These are phyloP conservation scores for Sporisorium sorghi DNA, from an alignment of 1,284 basidiomycete genomes.

Conservation along the genomic window DNA sequence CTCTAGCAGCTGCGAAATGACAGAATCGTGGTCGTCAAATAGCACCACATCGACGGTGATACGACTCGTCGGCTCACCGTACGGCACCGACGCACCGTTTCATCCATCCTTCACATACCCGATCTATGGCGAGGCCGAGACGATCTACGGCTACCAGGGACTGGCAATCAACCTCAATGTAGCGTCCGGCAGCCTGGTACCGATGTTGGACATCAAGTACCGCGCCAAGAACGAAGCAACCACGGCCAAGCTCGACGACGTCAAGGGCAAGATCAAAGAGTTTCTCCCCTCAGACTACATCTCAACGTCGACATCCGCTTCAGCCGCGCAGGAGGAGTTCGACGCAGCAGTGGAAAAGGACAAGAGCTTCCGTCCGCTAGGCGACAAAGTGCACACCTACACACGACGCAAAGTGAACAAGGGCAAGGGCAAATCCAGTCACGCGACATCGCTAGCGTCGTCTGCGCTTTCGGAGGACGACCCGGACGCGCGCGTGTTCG, in stretches of 20 bases:
- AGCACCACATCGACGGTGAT: constrained; percentile 60
- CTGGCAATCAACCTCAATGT: constrained; percentile 77
- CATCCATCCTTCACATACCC: constrained; percentile 66
- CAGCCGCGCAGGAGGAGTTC: constrained; percentile 73
- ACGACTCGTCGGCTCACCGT: constrained; percentile 51
- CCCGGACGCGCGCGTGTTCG: constrained; percentile 55
- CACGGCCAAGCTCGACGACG: constrained; percentile 82
- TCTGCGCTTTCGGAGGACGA: constrained; percentile 60
- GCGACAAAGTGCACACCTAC: constrained; percentile 82
- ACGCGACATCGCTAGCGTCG: constrained; percentile 43
- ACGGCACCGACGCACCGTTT: constrained; percentile 48
- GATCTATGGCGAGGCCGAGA: constrained; percentile 90
- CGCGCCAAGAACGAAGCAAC: constrained; percentile 69
- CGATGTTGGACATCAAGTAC: constrained; percentile 57
- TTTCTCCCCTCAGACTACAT: constrained; percentile 79
- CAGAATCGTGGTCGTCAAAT: constrained; percentile 57
- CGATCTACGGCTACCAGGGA: constrained; percentile 90
- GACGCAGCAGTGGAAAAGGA: constrained; percentile 72
- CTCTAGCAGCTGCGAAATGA: constrained; percentile 16
- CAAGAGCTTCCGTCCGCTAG: constrained; percentile 79
- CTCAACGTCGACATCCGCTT: constrained; percentile 23
- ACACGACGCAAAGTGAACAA: constrained; percentile 70
- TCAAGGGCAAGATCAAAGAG: constrained; percentile 80
- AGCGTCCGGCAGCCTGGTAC: constrained; percentile 84
- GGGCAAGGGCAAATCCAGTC: constrained; percentile 73